These are phyloP conservation scores for Trichoderma asperelloides DNA, from an alignment of 495 filamentous ascomycete genomes.

Conservation along the genomic window DNA sequence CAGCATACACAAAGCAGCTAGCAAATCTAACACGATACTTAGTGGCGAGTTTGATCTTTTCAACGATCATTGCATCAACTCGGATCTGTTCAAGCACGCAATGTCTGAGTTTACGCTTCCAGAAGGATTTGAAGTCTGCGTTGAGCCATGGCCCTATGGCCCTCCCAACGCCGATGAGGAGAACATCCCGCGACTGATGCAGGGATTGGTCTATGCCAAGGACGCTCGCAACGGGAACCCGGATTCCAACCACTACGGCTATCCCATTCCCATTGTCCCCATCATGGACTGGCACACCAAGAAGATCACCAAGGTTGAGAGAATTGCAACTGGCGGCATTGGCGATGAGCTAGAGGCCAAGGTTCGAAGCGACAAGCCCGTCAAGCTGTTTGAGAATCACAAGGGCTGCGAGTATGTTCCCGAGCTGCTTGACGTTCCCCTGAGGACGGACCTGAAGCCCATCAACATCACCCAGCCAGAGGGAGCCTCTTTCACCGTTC, in stretches of 20 bases:
- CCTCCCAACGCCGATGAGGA: constrained; percentile 51
- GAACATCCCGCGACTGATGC: constrained; percentile 42
- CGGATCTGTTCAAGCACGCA: constrained; percentile 52
- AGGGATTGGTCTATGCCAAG: constrained; percentile 39
- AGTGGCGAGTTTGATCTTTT: constrained; percentile 57
- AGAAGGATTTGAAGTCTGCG: constrained; percentile 52
- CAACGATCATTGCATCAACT: constrained; percentile 49
- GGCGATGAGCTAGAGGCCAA: constrained; percentile 22
- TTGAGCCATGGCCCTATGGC: constrained; percentile 66
- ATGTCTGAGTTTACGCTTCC: constrained; percentile 54
- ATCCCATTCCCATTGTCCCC: constrained; percentile 47
- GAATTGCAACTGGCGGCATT: constrained; percentile 41
- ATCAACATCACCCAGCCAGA: constrained; percentile 44
- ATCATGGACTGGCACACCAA: constrained; percentile 44
- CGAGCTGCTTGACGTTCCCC: constrained; percentile 34
- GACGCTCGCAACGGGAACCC: constrained; percentile 37
- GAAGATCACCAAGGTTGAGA: constrained; percentile 45
- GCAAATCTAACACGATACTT: not conserved
- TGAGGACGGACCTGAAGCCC: constrained; percentile 42
- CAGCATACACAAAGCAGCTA: not conserved
- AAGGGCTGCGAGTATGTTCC: constrained; percentile 43
- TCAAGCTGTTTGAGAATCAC: constrained; percentile 34
- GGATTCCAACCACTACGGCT: constrained; percentile 49
- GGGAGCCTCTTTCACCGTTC: constrained; percentile 41
- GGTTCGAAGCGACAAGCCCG: constrained; percentile 15